Base-by-base conservation (phyloP, 305 asterid genomes). In the Fraxinus sp. region DNA sequence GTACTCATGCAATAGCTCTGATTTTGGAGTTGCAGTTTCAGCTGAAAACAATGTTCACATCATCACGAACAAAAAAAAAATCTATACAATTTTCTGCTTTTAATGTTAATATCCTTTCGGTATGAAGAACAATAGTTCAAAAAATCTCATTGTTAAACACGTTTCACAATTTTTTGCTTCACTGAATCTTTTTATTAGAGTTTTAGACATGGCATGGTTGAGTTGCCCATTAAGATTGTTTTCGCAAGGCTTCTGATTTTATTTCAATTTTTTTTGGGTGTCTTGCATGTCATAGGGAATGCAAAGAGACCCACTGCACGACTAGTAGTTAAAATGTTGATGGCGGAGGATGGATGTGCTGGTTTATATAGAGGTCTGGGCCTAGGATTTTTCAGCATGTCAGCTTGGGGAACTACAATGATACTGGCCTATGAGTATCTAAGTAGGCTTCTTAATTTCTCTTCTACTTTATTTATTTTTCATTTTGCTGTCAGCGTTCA, bases 371-470 rank as follows among this genome's bases (percentile, higher is more conserved):
- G 97, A 87, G 99, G 98, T 74, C 89, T 95, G 6, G 98, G 99
- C 87, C 98, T 98, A 28, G 90, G 98, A 90, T 90, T 94, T 90
- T 94, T 92, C 90, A 95, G 99, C 89, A 94, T 93, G 97, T 95
- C 99, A 37, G 98, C 99, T 22, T 94, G 99, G 98, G 99, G 99
- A 83, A 95, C 98, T 86, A 92, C 99, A 16, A 95, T 95, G 99
- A 95, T 95, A 83, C 88, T 95, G 49, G 97, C 99, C 77, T 95
- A 95, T 76, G 99, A 95, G 88, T 95, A 95, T 89, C 87, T 95
- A 78, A 95, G 99, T 95, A 93, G 80, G 92, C 46, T 46, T 78
- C 83, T n/a, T 20, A 10, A 35, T 20, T 83, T 68, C 76, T 13
- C 70, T 30, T 46, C 18, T 3, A 46, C 18, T 13, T 46, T 75